Conservation (phyloP, 768 basidiomycete genomes). For the Pisolithus tinctorius region DNA sequence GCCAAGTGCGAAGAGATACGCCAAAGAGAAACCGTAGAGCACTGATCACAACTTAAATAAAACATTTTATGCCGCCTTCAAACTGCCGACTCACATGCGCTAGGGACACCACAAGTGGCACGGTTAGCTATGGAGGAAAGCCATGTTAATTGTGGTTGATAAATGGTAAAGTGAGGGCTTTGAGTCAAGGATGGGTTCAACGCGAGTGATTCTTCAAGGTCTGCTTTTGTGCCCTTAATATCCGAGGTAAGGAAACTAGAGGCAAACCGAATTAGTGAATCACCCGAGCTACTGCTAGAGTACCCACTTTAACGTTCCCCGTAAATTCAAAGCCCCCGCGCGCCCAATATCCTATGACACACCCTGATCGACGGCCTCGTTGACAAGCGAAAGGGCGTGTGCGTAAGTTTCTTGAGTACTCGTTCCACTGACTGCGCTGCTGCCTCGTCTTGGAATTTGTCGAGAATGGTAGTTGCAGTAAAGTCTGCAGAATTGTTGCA, state of each 20-base stretch:
- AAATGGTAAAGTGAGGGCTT: conserved; percentile 95
- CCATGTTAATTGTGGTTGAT: conserved; percentile 94
- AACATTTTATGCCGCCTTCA: not conserved
- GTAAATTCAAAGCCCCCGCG: conserved; percentile 86
- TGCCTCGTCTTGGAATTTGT: conserved; percentile 79
- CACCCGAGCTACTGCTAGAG: not conserved
- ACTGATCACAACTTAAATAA: conserved; percentile 36
- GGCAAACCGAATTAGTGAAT: not conserved
- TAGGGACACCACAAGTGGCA: conserved; percentile 71
- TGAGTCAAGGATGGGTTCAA: conserved; percentile 67
- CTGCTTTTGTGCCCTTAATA: conserved; percentile 71
- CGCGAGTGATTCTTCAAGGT: conserved; percentile 70
- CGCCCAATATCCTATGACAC: conserved; percentile 68
- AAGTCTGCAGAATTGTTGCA: conserved; percentile 50
- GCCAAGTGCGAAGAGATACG: no score
- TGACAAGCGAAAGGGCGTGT: conserved; percentile 71
- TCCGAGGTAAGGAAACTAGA: conserved; percentile 84
- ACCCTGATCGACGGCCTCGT: conserved; percentile 84
- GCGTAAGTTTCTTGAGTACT: conserved; percentile 80
- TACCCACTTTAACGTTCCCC: conserved; percentile 93
- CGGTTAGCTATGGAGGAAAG: conserved; percentile 81
- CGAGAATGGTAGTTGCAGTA: conserved; percentile 93
- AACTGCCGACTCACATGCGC: conserved; percentile 50
- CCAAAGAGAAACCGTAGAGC: conserved; percentile 82
- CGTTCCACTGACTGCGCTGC: conserved; percentile 83